Evolutionary conservation across 2,329 filamentous ascomycete genomes (phyloP), one percentile per base, ranked within the genome.

Genomic region (Fusarium bulbicola): DNA sequence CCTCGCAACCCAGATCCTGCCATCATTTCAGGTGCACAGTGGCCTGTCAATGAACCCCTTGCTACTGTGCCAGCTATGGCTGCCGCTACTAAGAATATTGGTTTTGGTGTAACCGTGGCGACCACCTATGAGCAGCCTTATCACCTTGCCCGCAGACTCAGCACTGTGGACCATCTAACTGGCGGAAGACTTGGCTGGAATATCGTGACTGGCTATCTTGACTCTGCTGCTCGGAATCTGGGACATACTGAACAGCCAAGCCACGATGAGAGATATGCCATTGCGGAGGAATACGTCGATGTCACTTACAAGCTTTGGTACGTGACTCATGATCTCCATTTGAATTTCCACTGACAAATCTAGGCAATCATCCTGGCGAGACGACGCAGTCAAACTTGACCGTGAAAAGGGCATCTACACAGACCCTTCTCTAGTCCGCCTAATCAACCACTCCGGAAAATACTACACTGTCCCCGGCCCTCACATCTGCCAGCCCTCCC

Each of bases 81-180:
- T 2, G 91, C 91, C 1, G 92, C 85, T 0, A 93, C 92, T 0
- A 86, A 91, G 75, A 92, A 85, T 66, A 87, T 94, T 32, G 90
- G 88, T 0, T 93, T 93, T 71, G 92, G 92, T 1, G 90, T 93
- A 12, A 93, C 92, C 0, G 88, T 91, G 2, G 89, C 89, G 5
- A 93, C 91, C 2, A 92, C 91, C 0, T 93, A 93, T 68, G 91
- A 93, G 76, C 88, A 91, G 76, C 92, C 92, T 0, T 93, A 92
- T 76, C 89, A 92, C 72, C 82, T 93, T 28, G 92, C 92, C 0
- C 82, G 92, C 46, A 83, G 91, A 21, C 79, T 93, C 26, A 91
- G 89, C 1, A 93, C 92, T 0, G 84, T 92, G 1, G 92, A 93
- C 75, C 92, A 93, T 79, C 81, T 93, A 4, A 91, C 87, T 3